Evolutionary conservation across 169 alveolate genomes (phyloP), one percentile per base, ranked within the genome.

Genomic region (Plasmodium ovale): DNA sequence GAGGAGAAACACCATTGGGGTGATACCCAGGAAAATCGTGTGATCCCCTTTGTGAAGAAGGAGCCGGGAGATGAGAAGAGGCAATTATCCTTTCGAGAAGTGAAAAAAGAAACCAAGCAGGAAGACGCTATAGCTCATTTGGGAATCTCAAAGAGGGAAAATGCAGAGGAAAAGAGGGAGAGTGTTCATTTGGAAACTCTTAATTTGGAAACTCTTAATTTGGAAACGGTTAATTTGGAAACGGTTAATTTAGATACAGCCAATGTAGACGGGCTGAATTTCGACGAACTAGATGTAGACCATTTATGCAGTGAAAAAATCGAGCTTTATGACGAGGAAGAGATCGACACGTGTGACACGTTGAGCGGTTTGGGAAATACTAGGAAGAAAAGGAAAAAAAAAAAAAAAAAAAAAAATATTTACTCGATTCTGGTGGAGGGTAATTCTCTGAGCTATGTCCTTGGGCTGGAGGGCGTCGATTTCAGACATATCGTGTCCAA

Each of bases 401-500:
- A 93, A 64, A 92, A 92, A 53, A 72, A 90, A 47, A 94, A 92
- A 44, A 74, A 92, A 72, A 60, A 88, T 0, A 49, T 88, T 42
- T 96, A 95, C 92, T 92, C 95, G n/a, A 90, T 98, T 6, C 96
- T 98, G 4, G 98, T 97, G 1, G 99, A 98, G 94, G 99, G 99
- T 14, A 94, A 96, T 53, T 98, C 99, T 0, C 91, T 97, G 21
- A 92, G 92, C 82, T 96, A 96, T 74, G 97, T 98, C 56, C 97
- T 98, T 97, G 95, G 96, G 42, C 95, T 97, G 14, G 96, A 95
- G 16, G 99, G 99, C 37, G 97, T 98, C 21, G 95, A 92, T 72
- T 96, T 95, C 53, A 93, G 91, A 58, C 87, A 94, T 31, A 96
- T 97, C 37, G 95, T 91, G 49, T 96, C 99, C 54, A 98, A 98